Base-by-base conservation (phyloP, 2,329 filamentous ascomycete species). In the Hypoxylon sp. region DNA sequence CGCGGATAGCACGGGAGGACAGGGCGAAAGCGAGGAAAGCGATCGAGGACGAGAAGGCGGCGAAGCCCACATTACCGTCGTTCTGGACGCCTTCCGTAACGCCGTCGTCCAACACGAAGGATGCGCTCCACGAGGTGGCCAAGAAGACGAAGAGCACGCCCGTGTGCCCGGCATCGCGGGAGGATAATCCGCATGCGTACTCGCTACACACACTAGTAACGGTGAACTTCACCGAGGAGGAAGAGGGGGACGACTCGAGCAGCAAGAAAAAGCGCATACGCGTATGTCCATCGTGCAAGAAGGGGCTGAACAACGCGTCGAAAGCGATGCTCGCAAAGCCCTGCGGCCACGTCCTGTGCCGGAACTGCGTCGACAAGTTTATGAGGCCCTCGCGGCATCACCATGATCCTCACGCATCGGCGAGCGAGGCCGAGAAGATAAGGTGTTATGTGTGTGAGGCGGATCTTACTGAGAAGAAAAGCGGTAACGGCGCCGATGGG, bases 61-160 rank as follows among this genome's bases (percentile, higher is more conserved):
- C 87, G 7, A 92, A 91, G 79, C 87, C 88, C 0, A 86, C 87
- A 15, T 82, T 97, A 0, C 93, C 93, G 0, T 97, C 93, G 0
- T 98, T 98, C 81, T 98, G 95, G 96, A 91, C 95, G 0, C 95
- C 94, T 0, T 93, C 92, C 0, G 87, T 95, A 63, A 97, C 92
- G 0, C 93, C 93, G 0, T 85, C 85, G 0, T 87, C 88, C 50
- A 88, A 90, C 65, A 87, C 85, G 39, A 87, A 87, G 51, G 82
- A 84, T 53, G 82, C 85, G 57, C 82, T 89, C 57, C 83, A 89
- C 75, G 80, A 86, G 6, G 81, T 87, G 42, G 80, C 80, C n/a
- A 90, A 89, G 76, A 86, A 88, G 58, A 77, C 82, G 55, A 97
- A 96, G 76, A 81, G 87, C 27, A 84, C 85, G 4, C 93, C 94